These are phyloP conservation scores for Pythium periplocum DNA, from an alignment of 352 stramenopile genomes.

Conservation along the genomic window DNA sequence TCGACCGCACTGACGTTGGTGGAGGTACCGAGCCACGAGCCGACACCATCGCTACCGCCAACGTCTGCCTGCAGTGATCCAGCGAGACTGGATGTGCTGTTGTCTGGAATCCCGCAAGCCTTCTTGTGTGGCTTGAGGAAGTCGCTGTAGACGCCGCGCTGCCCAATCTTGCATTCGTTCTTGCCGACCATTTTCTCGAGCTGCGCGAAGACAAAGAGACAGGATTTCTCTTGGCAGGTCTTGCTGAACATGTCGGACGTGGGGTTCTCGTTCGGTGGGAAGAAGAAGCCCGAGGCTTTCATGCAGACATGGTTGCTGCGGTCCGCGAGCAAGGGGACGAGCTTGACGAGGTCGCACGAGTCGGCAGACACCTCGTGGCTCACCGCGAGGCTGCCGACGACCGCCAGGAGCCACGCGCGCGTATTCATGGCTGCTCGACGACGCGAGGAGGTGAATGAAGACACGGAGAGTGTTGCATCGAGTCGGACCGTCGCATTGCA, in stretches of 20 bases:
- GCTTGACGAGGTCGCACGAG: conserved; percentile 13
- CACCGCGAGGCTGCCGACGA: background rate
- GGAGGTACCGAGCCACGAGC: background rate
- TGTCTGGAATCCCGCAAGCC: conserved; percentile 12
- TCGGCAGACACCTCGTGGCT: background rate
- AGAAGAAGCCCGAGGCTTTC: conserved; percentile 12
- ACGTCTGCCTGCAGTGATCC: background rate
- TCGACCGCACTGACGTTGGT: too few species aligned
- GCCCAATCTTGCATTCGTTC: conserved; percentile 16
- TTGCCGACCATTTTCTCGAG: conserved; percentile 4
- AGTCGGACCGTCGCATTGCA: too few species aligned
- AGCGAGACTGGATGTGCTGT: background rate
- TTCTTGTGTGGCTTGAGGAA: conserved; percentile 12
- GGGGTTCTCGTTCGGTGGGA: conserved; percentile 8
- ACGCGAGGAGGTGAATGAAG: too few species aligned
- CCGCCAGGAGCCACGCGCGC: background rate
- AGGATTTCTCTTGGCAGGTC: conserved; percentile 13
- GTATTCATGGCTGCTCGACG: too few species aligned
- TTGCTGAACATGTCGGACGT: conserved; percentile 4
- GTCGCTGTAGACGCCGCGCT: conserved; percentile 9
- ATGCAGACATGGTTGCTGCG: conserved; percentile 16
- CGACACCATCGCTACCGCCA: background rate
- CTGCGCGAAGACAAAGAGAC: conserved; percentile 7
- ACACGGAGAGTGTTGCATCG: too few species aligned
- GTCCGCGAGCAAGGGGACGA: conserved; percentile 19